Base-by-base conservation (phyloP, 2,329 filamentous ascomycete species). In the Stagonosporopsis tanaceti region DNA sequence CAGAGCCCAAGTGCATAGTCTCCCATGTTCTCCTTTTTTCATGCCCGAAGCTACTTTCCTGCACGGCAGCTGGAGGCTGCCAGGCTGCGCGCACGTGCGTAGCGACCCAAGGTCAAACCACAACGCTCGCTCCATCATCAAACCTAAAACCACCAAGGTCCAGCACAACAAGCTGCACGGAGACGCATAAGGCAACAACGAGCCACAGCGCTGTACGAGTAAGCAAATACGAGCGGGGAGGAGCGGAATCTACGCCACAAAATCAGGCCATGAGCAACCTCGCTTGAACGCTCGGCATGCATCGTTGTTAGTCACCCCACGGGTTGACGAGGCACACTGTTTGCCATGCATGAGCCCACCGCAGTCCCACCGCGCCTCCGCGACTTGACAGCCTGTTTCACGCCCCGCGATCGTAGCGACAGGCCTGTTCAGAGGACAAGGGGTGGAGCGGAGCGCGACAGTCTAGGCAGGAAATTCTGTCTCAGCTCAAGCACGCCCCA, bases 191-290 rank as follows among this genome's bases (percentile, higher is more conserved):
- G 50, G 35, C 30, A 40, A 28, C 20, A 35, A 35, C 27, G 34
- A 44, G 46, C 39, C 24, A 30, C 42, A 50, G 47, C 45, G 61
- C 37, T 53, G 63, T 64, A 41, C 22, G 40, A 58, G 64, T 63
- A 66, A 65, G 52, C 66, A 64, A 68, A 68, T 65, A 66, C 66
- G 64, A 58, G 66, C 64, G 65, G 59, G 50, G 61, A 57, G 59
- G 61, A 63, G 56, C 57, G 63, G 54, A 50, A 24, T 24, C n/a
- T 14, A 55, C 57, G 64, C 66, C 64, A 65, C 60, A 15, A 11
- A 37, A 28, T 44, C 38, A 52, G 44, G 15, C 48, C 47, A 32
- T 37, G 46, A 41, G 47, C 7, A 44, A 53, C 35, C 47, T 55
- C 37, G 48, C 39, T 54, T 60, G 40, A 15, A 32, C 12, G 51